Percentiles rank a stretch among this genome's conserved stretches.
Evolutionary conservation across 2,329 filamentous ascomycete species (phyloP).

Genomic region (Trichophyton verrucosum): DNA sequence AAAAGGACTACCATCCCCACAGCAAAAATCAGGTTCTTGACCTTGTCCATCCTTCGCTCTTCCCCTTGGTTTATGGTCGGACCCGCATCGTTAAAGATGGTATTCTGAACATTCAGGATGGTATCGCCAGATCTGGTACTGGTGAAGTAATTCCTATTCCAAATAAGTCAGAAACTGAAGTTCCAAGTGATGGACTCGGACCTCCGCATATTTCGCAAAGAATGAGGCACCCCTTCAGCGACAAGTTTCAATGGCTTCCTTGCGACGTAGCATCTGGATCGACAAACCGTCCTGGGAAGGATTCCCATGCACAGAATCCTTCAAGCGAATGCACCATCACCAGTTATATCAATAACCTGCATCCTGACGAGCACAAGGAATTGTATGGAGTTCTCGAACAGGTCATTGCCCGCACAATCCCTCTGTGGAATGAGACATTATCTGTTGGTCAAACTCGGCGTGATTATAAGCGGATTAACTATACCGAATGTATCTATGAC

Average conservation of each 20-base stretch:
- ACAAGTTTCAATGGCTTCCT: constrained; percentile 35
- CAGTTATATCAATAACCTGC: constrained; percentile 33
- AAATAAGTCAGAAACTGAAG: neutral
- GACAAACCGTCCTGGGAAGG: constrained; percentile 9
- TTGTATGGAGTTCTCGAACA: constrained; percentile 26
- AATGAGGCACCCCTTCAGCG: constrained; percentile 13
- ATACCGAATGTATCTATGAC: constrained; percentile 13
- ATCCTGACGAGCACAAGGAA: constrained; percentile 20
- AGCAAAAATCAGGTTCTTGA: constrained; percentile 48
- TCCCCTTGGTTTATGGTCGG: constrained; percentile 23
- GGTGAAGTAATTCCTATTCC: constrained; percentile 13
- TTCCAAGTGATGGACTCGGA: too few species aligned
- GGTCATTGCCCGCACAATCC: constrained; percentile 22
- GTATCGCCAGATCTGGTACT: constrained; percentile 13
- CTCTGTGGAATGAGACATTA: constrained; percentile 25
- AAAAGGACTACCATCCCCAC: constrained; percentile 53
- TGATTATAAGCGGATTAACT: constrained; percentile 4
- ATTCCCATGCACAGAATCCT: neutral
- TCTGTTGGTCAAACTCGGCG: neutral
- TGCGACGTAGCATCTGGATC: constrained; percentile 22
- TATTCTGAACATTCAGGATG: constrained; percentile 18
- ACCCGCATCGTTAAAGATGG: constrained; percentile 17
- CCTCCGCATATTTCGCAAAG: neutral
- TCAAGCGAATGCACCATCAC: constrained; percentile 19
- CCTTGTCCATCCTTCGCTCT: constrained; percentile 50